A percentile compares a stretch with the other conserved stretches of the same genome.
These are phyloP conservation scores for Hypoxylon sp. DNA, from an alignment of 2,329 filamentous ascomycete species.

Conservation along the genomic window DNA sequence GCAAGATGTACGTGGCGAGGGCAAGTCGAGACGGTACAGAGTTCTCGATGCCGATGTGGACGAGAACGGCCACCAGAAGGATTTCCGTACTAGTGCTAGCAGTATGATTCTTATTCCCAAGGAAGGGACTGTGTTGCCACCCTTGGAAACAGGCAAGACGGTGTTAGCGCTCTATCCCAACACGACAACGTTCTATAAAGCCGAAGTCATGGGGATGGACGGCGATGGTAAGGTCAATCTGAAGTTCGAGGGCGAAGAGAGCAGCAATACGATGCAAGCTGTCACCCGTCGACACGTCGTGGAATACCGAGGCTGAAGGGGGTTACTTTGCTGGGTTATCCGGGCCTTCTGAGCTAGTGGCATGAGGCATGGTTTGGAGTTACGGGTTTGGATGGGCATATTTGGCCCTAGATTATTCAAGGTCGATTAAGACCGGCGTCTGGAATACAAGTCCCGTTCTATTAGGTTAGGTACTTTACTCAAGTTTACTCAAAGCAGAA, in stretches of 20 bases:
- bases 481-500: neutral
- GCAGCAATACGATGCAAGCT: conserved; percentile 79
- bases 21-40: conserved; percentile 83
- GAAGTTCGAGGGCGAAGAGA: conserved; percentile 85
- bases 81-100: conserved; percentile 79
- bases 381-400: conserved; percentile 9
- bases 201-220: conserved; percentile 81
- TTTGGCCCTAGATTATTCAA: neutral
- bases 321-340: neutral
- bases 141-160: conserved; percentile 77
- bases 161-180: conserved; percentile 86
- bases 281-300: conserved; percentile 84
- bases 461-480: neutral
- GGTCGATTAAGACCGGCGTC: neutral
- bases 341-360: neutral
- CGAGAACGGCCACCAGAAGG: conserved; percentile 74
- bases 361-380: conserved; percentile 17
- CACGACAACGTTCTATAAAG: conserved; percentile 88
- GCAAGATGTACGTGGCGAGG: conserved; percentile 80
- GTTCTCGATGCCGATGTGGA: conserved; percentile 86
- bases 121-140: conserved; percentile 66
- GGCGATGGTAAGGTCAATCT: conserved; percentile 71
- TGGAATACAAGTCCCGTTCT: neutral
- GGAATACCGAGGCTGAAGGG: conserved; percentile 70
- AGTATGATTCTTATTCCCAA: conserved; percentile 84